Conservation (phyloP, 805 yeast species). For the Ogataea wickerhamii region DNA sequence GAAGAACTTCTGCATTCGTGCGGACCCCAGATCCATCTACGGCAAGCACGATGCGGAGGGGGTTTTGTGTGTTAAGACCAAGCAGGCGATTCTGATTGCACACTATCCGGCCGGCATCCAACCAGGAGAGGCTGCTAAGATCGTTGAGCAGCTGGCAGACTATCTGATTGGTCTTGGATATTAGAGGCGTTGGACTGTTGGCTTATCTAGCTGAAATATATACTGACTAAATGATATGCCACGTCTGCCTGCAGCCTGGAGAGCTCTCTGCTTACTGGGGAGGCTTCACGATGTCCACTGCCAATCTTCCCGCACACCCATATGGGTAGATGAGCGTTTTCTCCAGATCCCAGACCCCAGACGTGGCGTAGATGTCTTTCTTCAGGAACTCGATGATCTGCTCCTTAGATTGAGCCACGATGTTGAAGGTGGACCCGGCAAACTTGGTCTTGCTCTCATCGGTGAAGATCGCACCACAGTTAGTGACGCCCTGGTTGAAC, state of each 20-base stretch:
- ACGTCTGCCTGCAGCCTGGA: neutral
- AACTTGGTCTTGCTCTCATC: conserved; percentile 47
- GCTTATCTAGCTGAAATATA: neutral
- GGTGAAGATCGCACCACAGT: conserved; percentile 51
- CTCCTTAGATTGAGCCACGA: conserved; percentile 61
- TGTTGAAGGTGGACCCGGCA: conserved; percentile 65
- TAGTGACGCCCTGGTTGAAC: conserved; percentile 42
- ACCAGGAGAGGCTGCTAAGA: conserved; percentile 92
- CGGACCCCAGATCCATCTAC: conserved; percentile 90
- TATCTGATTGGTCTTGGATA: conserved; percentile 86
- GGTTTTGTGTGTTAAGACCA: conserved; percentile 85
- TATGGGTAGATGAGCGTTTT: conserved; percentile 55
- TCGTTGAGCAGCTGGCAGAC: conserved; percentile 94
- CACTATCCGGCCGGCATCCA: conserved; percentile 90
- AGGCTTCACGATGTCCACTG: conserved; percentile 26
- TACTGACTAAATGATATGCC: neutral
- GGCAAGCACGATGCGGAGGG: conserved; percentile 92
- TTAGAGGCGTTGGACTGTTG: too few relatives aligned
- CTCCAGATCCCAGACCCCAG: conserved; percentile 75
- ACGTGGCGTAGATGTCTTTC: conserved; percentile 56
- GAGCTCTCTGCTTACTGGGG: conserved; percentile 1
- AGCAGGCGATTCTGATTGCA: conserved; percentile 88
- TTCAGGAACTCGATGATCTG: conserved; percentile 63
- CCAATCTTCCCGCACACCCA: conserved; percentile 44
- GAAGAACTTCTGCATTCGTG: conserved; percentile 83